These are phyloP conservation scores for Kuraishia ogatae DNA, from an alignment of 805 yeast genomes.

Conservation along the genomic window DNA sequence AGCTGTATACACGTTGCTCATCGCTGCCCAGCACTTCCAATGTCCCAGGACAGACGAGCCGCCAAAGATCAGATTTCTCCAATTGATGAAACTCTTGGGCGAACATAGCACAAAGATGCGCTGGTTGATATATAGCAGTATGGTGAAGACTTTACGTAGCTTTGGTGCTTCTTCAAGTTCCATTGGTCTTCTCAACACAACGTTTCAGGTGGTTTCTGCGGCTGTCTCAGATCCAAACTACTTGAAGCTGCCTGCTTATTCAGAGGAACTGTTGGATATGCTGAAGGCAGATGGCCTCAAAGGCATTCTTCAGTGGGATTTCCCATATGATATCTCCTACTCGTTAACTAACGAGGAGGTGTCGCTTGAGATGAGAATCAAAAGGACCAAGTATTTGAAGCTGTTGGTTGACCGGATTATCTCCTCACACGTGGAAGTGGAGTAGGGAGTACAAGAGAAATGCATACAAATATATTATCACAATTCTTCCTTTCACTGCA, in stretches of 20 bases:
- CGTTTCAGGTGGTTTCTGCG: slow-evolving; percentile 4
- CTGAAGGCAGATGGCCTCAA: neutral
- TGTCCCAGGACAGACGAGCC: slow-evolving; percentile 6
- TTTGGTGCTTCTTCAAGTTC: slow-evolving; percentile 3
- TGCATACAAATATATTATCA: neutral
- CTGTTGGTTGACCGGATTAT: slow-evolving; percentile 11
- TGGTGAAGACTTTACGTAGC: slow-evolving; percentile 2
- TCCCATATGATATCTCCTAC: neutral
- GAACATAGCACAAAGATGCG: slow-evolving; percentile 8
- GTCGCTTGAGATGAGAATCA: neutral
- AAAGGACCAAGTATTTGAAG: slow-evolving; percentile 4
- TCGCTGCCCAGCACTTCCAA: slow-evolving; percentile 3
- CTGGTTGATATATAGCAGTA: slow-evolving; percentile 8
- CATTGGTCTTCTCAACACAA: slow-evolving; percentile 4
- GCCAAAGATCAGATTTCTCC: slow-evolving; percentile 5
- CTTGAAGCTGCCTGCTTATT: slow-evolving; percentile 13
- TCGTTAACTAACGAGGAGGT: neutral
- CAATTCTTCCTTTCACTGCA: neutral
- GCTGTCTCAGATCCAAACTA: slow-evolving; percentile 24
- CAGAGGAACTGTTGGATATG: slow-evolving; percentile 8
- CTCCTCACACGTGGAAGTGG: slow-evolving; percentile 14
- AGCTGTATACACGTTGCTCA: slow-evolving; percentile 5
- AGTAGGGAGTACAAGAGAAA: neutral
- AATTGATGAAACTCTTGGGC: slow-evolving; percentile 4
- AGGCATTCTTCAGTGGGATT: neutral